Percentiles rank a stretch among this genome's conserved stretches.
These are phyloP conservation scores for Pythium folliculosum DNA, from an alignment of 352 stramenopile genomes.

Conservation along the genomic window DNA sequence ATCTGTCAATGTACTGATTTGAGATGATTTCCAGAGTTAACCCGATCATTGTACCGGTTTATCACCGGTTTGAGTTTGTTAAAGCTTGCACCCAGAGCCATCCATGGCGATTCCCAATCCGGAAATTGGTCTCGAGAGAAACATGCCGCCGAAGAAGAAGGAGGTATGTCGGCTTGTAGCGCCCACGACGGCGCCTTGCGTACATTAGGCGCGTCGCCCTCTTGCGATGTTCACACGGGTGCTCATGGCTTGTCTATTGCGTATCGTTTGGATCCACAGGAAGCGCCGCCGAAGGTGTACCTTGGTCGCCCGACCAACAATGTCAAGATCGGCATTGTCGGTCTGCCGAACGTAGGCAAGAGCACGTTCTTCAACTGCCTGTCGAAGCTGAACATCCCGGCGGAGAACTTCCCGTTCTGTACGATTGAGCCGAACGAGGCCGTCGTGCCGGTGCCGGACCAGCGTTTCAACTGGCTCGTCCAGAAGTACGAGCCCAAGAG, in stretches of 20 bases:
- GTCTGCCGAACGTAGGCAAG: conserved; percentile 99
- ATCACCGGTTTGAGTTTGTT: conserved; percentile 12
- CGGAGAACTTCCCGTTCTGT: conserved; percentile 96
- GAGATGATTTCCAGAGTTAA: background rate
- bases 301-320: conserved; percentile 90
- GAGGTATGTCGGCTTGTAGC: conserved; percentile 40
- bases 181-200: background rate
- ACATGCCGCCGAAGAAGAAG: conserved; percentile 89
- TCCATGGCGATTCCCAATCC: conserved; percentile 15
- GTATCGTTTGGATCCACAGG: conserved; percentile 10
- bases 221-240: background rate
- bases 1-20: conserved; percentile 20
- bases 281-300: conserved; percentile 61
- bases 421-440: conserved; percentile 99
- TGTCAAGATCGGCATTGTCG: conserved; percentile 99
- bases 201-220: background rate
- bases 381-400: conserved; percentile 91
- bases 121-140: conserved; percentile 9
- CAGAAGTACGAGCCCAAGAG: conserved; percentile 58
- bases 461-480: conserved; percentile 99
- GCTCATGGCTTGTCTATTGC: background rate
- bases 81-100: conserved; percentile 16
- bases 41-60: conserved; percentile 10
- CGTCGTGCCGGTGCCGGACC: conserved; percentile 96
- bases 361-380: conserved; percentile 99